Conservation (phyloP, 345 rosid species). For the Acer saccharum region DNA sequence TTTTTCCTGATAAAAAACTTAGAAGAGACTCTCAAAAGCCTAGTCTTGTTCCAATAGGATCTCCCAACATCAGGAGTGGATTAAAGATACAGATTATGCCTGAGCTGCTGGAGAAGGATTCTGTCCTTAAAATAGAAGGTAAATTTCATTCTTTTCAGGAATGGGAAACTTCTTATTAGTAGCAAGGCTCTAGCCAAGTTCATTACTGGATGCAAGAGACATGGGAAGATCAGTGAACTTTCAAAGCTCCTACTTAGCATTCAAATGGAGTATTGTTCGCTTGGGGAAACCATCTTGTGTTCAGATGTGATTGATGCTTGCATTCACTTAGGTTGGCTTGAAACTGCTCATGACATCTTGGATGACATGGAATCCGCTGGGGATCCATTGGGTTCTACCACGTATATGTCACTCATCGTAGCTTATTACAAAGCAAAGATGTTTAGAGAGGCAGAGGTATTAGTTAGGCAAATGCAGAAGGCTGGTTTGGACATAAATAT, state of each 20-base stretch:
- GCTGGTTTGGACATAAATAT: conserved; percentile 40
- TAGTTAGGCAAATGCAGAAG: conserved; percentile 57
- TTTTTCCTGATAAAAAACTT: conserved; percentile 26
- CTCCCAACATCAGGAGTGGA: conserved; percentile 59
- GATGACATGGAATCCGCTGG: conserved; percentile 71
- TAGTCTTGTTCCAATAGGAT: conserved; percentile 68
- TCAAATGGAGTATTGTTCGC: conserved; percentile 25
- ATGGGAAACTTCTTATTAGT: conserved; percentile 52
- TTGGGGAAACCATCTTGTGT: conserved; percentile 37
- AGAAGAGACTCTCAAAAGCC: conserved; percentile 32
- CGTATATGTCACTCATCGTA: conserved; percentile 48
- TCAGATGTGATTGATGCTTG: conserved; percentile 59
- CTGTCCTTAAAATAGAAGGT: conserved; percentile 34
- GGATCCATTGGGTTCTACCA: conserved; percentile 30
- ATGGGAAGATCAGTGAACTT: conserved; percentile 49
- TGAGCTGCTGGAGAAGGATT: conserved; percentile 52
- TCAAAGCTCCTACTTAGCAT: conserved; percentile 54
- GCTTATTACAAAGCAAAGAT: conserved; percentile 56
- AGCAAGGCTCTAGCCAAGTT: conserved; percentile 67
- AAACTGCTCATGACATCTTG: conserved; percentile 84
- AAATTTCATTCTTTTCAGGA: conserved; percentile 44
- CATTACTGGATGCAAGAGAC: conserved; percentile 55
- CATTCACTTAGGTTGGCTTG: conserved; percentile 67
- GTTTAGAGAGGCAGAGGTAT: conserved; percentile 64
- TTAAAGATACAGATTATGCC: conserved; percentile 62